Evolutionary conservation across 2,329 filamentous ascomycete genomes (phyloP).

Genomic region (Sordariomycetes sp.): DNA sequence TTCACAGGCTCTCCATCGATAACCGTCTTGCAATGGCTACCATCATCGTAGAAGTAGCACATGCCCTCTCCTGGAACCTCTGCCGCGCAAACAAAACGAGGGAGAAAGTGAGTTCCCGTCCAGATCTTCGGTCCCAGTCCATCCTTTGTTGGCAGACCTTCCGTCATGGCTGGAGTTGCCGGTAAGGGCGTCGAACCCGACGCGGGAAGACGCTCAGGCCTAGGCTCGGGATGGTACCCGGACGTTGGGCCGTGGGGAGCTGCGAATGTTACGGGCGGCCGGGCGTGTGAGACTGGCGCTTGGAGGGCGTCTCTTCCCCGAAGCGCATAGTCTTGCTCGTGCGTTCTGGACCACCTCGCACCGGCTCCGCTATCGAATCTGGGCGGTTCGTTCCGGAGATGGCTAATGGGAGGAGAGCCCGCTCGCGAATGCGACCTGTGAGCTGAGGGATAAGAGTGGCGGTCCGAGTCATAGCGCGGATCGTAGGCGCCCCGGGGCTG

Average conservation of each 20-base stretch:
- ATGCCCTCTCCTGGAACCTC: slow-evolving; percentile 68
- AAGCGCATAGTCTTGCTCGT: slow-evolving; percentile 37
- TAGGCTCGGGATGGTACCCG: background rate
- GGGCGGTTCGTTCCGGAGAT: slow-evolving; percentile 8
- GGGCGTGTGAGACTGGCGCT: background rate
- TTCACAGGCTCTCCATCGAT: slow-evolving; percentile 84
- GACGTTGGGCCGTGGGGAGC: background rate
- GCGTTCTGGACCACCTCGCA: slow-evolving; percentile 24
- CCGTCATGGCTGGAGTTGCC: slow-evolving; percentile 15
- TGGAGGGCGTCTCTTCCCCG: slow-evolving; percentile 23
- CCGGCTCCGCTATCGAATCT: slow-evolving; percentile 23
- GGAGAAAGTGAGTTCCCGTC: slow-evolving; percentile 57
- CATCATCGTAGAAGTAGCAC: slow-evolving; percentile 82
- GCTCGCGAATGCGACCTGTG: slow-evolving; percentile 10
- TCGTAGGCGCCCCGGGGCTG: slow-evolving; percentile 37
- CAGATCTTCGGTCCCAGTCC: slow-evolving; percentile 57
- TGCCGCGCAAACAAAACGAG: slow-evolving; percentile 51
- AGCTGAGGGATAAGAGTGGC: slow-evolving; percentile 18
- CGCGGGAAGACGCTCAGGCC: background rate
- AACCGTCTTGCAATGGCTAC: slow-evolving; percentile 68
- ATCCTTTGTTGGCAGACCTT: slow-evolving; percentile 42
- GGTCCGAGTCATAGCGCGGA: slow-evolving; percentile 29
- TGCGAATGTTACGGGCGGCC: background rate
- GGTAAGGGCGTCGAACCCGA: background rate
- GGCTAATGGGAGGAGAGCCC: background rate